Evolutionary conservation across 148 eudicot species (phyloP).

Genomic region (Rheum nobile): DNA sequence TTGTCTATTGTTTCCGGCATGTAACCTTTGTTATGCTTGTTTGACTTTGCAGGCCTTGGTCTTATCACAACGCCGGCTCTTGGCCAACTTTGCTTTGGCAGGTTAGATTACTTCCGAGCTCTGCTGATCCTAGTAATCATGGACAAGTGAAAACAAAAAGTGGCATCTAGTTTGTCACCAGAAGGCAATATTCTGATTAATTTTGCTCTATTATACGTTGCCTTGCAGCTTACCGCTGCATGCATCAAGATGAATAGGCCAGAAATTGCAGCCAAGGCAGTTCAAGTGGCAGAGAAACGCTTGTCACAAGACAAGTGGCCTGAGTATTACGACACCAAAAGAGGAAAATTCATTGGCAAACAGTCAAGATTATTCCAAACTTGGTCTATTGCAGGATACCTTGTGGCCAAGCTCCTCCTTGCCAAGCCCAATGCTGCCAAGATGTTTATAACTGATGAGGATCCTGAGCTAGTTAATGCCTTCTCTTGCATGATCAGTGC

Average conservation of each 20-base stretch:
- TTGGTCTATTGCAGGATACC: conserved; percentile 80
- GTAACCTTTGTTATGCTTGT: neutral
- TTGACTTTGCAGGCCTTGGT: conserved; percentile 54
- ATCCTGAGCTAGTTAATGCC: conserved; percentile 47
- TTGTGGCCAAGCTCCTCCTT: conserved; percentile 54
- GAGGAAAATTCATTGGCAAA: conserved; percentile 61
- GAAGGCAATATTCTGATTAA: neutral
- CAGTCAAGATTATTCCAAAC: conserved; percentile 60
- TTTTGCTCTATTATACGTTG: neutral
- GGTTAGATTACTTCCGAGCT: conserved; percentile 21
- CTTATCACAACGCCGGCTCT: conserved; percentile 66
- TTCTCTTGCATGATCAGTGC: conserved; percentile 55
- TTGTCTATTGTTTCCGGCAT: neutral
- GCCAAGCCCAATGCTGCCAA: conserved; percentile 44
- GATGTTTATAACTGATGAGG: conserved; percentile 44
- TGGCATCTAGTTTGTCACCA: neutral
- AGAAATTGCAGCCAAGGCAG: conserved; percentile 54
- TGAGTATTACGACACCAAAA: conserved; percentile 68
- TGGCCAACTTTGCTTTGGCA: conserved; percentile 89
- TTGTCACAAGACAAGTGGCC: conserved; percentile 69
- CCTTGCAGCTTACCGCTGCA: conserved; percentile 59
- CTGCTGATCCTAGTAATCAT: neutral
- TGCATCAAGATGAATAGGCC: conserved; percentile 77
- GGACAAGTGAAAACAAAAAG: neutral
- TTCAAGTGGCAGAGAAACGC: conserved; percentile 49